A percentile compares a stretch with the other conserved stretches of the same genome.
phyloP scores from a whole-genome alignment of 78 protist genomes.

The Paulinella micropora region DNA sequence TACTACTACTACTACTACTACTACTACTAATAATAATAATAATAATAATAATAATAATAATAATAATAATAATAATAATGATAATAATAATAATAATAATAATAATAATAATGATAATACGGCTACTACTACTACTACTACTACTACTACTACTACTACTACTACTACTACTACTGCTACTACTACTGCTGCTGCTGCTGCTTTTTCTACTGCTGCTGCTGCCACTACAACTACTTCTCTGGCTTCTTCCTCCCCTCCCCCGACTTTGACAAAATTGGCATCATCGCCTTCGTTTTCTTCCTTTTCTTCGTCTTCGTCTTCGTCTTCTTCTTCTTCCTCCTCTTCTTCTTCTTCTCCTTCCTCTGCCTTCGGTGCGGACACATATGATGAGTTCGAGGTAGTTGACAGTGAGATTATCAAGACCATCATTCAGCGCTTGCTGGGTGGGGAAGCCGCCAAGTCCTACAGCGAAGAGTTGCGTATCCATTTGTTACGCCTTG shows the following conservation, averaged over 20 bases:
- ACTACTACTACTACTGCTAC: background rate
- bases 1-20: background rate
- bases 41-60: background rate
- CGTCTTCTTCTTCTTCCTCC: too few relatives aligned
- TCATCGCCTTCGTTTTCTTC: too few relatives aligned
- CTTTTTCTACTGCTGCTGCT: too few relatives aligned
- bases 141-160: background rate
- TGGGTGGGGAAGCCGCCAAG: constrained; percentile 5
- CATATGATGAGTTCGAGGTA: too few relatives aligned
- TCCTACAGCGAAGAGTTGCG: constrained; percentile 21
- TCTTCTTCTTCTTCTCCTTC: too few relatives aligned
- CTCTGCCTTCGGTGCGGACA: too few relatives aligned
- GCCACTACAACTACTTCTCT: too few relatives aligned
- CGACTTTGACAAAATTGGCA: too few relatives aligned
- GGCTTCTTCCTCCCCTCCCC: too few relatives aligned
- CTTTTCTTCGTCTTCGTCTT: too few relatives aligned
- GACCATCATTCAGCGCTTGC: background rate
- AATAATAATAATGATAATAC: background rate
- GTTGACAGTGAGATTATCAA: background rate
- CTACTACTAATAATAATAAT: background rate
- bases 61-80: background rate
- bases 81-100: background rate
- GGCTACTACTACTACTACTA: background rate
- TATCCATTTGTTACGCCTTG: constrained; percentile 54
- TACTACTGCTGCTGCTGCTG: too few relatives aligned